Evolutionary conservation across 2,329 filamentous ascomycete species (phyloP).

Genomic region (Fulvia fulva): DNA sequence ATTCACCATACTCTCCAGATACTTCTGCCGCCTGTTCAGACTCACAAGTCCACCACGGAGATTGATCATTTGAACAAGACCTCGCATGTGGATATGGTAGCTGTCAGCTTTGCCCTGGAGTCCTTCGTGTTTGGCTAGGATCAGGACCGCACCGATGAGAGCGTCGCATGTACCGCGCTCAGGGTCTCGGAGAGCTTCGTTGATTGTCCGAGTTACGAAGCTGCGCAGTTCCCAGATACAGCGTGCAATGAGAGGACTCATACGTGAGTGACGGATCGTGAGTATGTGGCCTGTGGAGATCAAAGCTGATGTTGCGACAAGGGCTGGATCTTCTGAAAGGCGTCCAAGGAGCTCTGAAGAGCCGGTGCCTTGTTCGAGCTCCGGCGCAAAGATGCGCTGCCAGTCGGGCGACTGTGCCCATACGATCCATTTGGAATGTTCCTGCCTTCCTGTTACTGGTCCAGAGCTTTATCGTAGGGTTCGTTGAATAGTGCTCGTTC

Average conservation of each 20-base stretch:
- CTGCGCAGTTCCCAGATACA: slow-evolving; percentile 8
- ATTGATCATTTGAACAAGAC: slow-evolving; percentile 7
- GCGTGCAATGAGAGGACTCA: background rate
- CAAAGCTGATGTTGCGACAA: background rate
- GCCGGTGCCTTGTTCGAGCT: background rate
- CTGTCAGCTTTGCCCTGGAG: slow-evolving; percentile 1
- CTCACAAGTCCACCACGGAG: slow-evolving; percentile 6
- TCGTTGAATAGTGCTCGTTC: background rate
- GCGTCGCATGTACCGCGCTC: slow-evolving; percentile 16
- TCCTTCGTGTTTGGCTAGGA: slow-evolving; percentile 2
- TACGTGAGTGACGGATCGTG: background rate
- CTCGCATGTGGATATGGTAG: slow-evolving; percentile 8
- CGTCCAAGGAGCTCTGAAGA: background rate
- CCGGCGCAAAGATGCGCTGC: slow-evolving; percentile 3
- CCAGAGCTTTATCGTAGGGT: too few species aligned
- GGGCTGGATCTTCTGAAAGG: background rate
- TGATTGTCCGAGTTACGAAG: slow-evolving; percentile 18
- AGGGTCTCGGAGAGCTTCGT: slow-evolving; percentile 22
- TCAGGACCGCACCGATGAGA: slow-evolving; percentile 14
- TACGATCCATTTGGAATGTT: slow-evolving; percentile 9
- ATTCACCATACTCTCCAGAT: slow-evolving; percentile 1
- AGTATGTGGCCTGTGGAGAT: slow-evolving; percentile 8
- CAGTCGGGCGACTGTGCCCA: slow-evolving; percentile 1
- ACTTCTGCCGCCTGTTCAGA: background rate
- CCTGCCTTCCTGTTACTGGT: background rate